Base-by-base conservation (phyloP, 176 grass and related monocot genomes). In the Musa troglodytarum region DNA sequence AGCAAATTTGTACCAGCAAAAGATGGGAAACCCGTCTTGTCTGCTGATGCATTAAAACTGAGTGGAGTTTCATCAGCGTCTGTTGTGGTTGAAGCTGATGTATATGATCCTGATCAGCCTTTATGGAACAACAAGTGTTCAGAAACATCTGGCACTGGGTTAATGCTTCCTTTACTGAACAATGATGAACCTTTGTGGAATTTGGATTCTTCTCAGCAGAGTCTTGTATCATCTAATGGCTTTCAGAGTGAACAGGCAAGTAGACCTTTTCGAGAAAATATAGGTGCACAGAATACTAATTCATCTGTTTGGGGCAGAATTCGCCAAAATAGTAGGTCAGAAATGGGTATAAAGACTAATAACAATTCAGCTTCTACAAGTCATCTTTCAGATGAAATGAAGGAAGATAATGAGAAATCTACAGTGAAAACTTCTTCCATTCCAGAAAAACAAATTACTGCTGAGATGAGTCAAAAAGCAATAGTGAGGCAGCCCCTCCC, bases 51-150 rank as follows among this genome's bases (percentile, higher is more conserved):
- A 66, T 79, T 83, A 53, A 99, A 83, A 72, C 64, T 64, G 63
- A 94, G 89, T 76, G 88, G 84, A 76, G 77, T 75, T 68, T 65
- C 78, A 63, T 73, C 81, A 25, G 13, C 78, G 84, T 81, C 79
- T 78, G 85, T 59, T 78, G 70, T 85, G 80, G 52, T 74, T 82
- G 88, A 99, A 63, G 82, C 90, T 77, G 95, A 99, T 82, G 88
- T 99, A 73, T 99, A 99, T 78, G 95, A 99, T 85, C 95, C 95
- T 77, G 95, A 99, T 86, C 95, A 99, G 72, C 95, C 95, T 82
- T 79, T 99, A 6, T 99, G 95, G 95, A 89, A 87, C 82, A 89
- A 87, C 59, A 85, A 81, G 65, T 77, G 71, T 54, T 80, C 71
- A 81, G 90, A 87, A 81, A 78, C 84, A 81, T 89, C 90, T 62